These are phyloP conservation scores for Aspergillus fischeri DNA, from an alignment of 2,329 filamentous ascomycete species.

Conservation along the genomic window DNA sequence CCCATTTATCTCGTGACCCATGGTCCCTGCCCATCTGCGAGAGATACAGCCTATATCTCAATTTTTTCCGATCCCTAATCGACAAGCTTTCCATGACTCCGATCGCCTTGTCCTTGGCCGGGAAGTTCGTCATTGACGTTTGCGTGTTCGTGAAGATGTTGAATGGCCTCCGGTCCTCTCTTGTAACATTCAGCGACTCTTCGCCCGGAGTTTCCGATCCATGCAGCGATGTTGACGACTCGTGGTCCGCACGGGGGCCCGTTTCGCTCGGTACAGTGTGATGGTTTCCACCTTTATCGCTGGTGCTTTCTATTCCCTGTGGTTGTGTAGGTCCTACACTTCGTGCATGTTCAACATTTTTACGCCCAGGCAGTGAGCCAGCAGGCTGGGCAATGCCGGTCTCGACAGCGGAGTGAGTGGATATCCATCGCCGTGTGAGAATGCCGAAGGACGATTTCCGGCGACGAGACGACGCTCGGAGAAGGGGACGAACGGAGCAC, in stretches of 20 bases:
- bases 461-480: constrained; percentile 1
- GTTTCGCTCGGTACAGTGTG: neutral
- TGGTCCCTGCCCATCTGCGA: constrained; percentile 1
- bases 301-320: neutral
- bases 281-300: neutral
- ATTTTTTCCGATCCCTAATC: constrained; percentile 22
- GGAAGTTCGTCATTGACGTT: neutral
- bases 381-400: neutral
- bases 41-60: constrained; percentile 21
- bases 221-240: neutral
- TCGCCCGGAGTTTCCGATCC: neutral
- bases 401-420: constrained; percentile 5
- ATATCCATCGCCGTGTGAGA: constrained; percentile 23
- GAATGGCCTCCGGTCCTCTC: neutral
- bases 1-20: constrained; percentile 1
- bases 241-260: neutral
- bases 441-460: constrained; percentile 8
- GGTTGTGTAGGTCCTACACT: neutral
- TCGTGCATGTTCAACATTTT: neutral
- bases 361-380: neutral
- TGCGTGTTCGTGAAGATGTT: neutral
- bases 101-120: neutral
- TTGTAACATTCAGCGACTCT: neutral
- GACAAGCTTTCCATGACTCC: constrained; percentile 15
- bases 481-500: neutral